Evolutionary conservation across 352 stramenopile species (phyloP).

Genomic region (Nothophytophthora sp.): DNA sequence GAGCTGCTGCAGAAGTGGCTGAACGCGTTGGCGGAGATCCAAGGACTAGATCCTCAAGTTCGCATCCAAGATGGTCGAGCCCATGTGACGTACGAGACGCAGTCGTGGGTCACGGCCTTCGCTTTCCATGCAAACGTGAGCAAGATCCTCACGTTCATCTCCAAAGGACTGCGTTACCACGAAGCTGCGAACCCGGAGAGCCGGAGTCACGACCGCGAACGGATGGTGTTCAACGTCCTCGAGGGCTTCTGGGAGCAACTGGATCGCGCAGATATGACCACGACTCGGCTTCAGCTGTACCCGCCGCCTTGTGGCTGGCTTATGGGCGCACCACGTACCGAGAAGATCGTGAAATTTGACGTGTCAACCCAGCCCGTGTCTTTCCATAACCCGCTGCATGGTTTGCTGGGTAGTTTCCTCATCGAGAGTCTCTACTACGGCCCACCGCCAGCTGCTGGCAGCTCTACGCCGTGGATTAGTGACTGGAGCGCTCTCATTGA

Average conservation of each 20-base stretch:
- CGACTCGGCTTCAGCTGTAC: constrained; percentile 52
- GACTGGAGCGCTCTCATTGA: constrained; percentile 58
- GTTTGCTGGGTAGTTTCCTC: constrained; percentile 77
- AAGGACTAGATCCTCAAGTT: constrained; percentile 77
- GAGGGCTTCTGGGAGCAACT: constrained; percentile 77
- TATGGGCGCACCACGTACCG: constrained; percentile 36
- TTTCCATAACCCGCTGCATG: constrained; percentile 90
- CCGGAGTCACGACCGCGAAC: constrained; percentile 38
- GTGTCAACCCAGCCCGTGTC: constrained; percentile 78
- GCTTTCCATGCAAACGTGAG: constrained; percentile 82
- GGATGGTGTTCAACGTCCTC: constrained; percentile 75
- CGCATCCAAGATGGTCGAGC: constrained; percentile 74
- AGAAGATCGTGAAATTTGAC: constrained; percentile 79
- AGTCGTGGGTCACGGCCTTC: constrained; percentile 94
- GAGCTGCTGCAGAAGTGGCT: constrained; percentile 79
- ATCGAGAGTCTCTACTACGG: constrained; percentile 80
- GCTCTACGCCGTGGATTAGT: constrained; percentile 33
- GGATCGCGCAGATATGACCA: constrained; percentile 40
- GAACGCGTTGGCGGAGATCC: constrained; percentile 64
- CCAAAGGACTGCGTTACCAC: constrained; percentile 65
- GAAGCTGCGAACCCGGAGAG: constrained; percentile 31
- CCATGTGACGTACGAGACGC: constrained; percentile 96
- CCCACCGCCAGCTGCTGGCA: constrained; percentile 20
- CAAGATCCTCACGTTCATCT: constrained; percentile 59
- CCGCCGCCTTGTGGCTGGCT: constrained; percentile 63